Evolutionary conservation across 179 eudicot genomes (phyloP), one percentile per base, ranked within the genome.

Genomic region (Heliamphora pulchella): DNA sequence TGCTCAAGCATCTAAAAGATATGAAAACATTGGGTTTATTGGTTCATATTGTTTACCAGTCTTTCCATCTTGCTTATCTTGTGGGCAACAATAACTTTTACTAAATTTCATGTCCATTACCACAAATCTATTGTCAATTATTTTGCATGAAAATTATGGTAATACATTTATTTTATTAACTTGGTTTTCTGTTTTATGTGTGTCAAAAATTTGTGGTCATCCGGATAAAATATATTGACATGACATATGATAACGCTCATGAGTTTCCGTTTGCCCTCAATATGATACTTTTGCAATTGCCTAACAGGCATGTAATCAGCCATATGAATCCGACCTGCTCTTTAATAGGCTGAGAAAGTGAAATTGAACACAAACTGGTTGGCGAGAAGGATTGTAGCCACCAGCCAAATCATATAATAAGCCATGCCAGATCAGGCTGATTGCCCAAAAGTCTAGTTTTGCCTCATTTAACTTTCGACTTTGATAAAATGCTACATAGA

Each of bases 381-480:
- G 46, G 18, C 50, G 14, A 43, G 22, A 46, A 44, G 8, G 53
- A 69, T 15, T 14, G 17, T n/a, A 44, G 41, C 20, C 8, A 8
- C 53, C 13, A 44, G 53, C 18, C 51, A 69, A 66, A 39, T 39
- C 46, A 46, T 69, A 5, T 50, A 15, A 47, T 7, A 2, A 71
- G 50, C 10, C 3, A 9, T 15, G 67, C 20, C 20, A 63, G 39
- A 58, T 63, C 71, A n/a, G 69, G 69, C 70, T 61, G 69, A 61
- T 76, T 61, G 79, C 44, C 17, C 17, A 76, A 11, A 62, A 77
- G 43, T 48, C 71, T 77, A 22, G 18, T 22, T 18, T 48, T 48
- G 5, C 4, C 44, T 14, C 3, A 62, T 18, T 76, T 62, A 63
- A 43, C 70, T n/a, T 58, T 44, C 55, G 44, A 15, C 65, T 13